phyloP scores from a whole-genome alignment of 306 rosid species.

The Dryas octopetala region DNA sequence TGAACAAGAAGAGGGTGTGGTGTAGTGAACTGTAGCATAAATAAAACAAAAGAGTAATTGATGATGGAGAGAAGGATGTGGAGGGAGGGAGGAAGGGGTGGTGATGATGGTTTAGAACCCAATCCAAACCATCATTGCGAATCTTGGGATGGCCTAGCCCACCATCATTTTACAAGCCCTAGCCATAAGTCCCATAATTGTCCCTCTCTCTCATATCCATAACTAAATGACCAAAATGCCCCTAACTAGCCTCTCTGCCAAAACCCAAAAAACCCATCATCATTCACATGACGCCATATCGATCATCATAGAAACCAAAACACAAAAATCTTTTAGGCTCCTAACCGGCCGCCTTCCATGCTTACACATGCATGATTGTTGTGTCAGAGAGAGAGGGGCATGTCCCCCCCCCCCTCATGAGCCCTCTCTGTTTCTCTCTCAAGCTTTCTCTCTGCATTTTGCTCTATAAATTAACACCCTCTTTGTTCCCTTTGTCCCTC shows the following conservation, averaged over 20 bases:
- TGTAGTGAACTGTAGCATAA: slow-evolving; percentile 28
- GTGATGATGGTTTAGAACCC: slow-evolving; percentile 77
- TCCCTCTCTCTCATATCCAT: slow-evolving; percentile 43
- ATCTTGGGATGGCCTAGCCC: slow-evolving; percentile 99
- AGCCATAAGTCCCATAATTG: slow-evolving; percentile 66
- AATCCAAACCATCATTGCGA: slow-evolving; percentile 99
- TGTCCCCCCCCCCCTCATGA: slow-evolving; percentile 51
- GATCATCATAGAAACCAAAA: slow-evolving; percentile 43
- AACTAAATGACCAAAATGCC: slow-evolving; percentile 42
- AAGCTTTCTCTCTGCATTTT: slow-evolving; percentile 15
- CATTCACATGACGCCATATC: slow-evolving; percentile 73
- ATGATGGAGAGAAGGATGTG: slow-evolving; percentile 22
- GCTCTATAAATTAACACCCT: slow-evolving; percentile 75
- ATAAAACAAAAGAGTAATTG: slow-evolving; percentile 57
- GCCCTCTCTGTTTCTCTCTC: slow-evolving; percentile 13
- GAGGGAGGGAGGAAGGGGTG: slow-evolving; percentile 16
- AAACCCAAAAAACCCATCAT: slow-evolving; percentile 40
- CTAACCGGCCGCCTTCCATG: slow-evolving; percentile 99
- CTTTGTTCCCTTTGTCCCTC: slow-evolving; percentile 65
- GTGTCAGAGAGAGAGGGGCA: slow-evolving; percentile 80
- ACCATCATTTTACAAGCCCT: slow-evolving; percentile 92
- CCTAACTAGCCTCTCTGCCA: slow-evolving; percentile 6
- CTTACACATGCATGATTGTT: slow-evolving; percentile 98
- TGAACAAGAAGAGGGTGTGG: slow-evolving; percentile 1
- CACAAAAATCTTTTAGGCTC: slow-evolving; percentile 52